Evolutionary conservation across 495 filamentous ascomycete genomes (phyloP).

Genomic region (Hyaloscypha bicolor): DNA sequence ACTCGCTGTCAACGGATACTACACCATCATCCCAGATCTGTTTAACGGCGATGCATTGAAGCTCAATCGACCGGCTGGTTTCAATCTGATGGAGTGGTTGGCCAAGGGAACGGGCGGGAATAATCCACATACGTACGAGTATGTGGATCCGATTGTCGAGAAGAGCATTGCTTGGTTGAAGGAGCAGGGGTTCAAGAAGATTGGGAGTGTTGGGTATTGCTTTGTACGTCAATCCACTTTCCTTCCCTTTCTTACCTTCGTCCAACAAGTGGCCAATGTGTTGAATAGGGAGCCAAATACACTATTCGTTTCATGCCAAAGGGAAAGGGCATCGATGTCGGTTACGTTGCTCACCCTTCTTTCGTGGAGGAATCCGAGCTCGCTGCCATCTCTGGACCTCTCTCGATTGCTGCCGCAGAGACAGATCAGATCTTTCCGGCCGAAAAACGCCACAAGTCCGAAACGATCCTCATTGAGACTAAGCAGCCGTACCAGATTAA

Average conservation of each 20-base stretch:
- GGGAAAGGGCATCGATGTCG: slow-evolving; percentile 54
- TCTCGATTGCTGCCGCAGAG: slow-evolving; percentile 79
- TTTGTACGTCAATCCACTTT: slow-evolving; percentile 42
- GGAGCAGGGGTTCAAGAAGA: slow-evolving; percentile 58
- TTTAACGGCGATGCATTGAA: slow-evolving; percentile 71
- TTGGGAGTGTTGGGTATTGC: slow-evolving; percentile 79
- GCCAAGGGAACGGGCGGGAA: slow-evolving; percentile 48
- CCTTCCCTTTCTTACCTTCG: background rate
- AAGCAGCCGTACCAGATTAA: slow-evolving; percentile 78
- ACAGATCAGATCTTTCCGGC: slow-evolving; percentile 78
- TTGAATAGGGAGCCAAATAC: slow-evolving; percentile 54
- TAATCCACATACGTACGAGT: slow-evolving; percentile 58
- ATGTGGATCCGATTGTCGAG: slow-evolving; percentile 57
- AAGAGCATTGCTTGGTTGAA: slow-evolving; percentile 48
- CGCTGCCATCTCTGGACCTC: slow-evolving; percentile 65
- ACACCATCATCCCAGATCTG: slow-evolving; percentile 73
- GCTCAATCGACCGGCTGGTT: slow-evolving; percentile 57
- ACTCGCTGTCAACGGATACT: slow-evolving; percentile 80
- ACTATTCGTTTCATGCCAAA: slow-evolving; percentile 21
- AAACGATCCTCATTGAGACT: slow-evolving; percentile 58
- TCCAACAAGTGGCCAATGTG: background rate
- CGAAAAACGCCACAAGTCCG: slow-evolving; percentile 64
- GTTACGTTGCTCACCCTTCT: slow-evolving; percentile 75
- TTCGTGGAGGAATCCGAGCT: slow-evolving; percentile 80
- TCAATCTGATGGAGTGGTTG: slow-evolving; percentile 65